Base-by-base conservation (phyloP, 2,329 filamentous ascomycete species). In the Monosporascus sp. region DNA sequence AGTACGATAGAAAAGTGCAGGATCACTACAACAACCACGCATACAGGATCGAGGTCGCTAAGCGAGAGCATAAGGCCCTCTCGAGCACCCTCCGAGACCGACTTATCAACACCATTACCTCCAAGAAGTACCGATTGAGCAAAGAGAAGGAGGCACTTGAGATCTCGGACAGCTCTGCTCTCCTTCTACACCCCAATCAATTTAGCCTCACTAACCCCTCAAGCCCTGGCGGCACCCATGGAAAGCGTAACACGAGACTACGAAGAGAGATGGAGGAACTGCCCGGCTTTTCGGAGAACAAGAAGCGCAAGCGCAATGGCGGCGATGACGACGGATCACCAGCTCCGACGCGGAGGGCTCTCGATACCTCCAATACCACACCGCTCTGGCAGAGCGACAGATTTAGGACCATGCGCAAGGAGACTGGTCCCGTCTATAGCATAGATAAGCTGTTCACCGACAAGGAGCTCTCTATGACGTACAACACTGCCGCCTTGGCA, bases 391-490 rank as follows among this genome's bases (percentile, higher is more conserved):
- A 83, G 63, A 81, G 76, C 49, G 84, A 86, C 60, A 80, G 82
- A 64, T 71, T 83, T 50, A 74, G 77, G 59, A 71, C 73, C 53
- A 72, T 75, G 52, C 72, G 79, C 53, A 80, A 81, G 64, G 78
- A 83, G 61, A 78, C 81, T 20, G 83, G 81, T 8, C 78, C 82
- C 0, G 71, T 84, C 2, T 86, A 85, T 66, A 86, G 81, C 65
- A 81, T 88, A 55, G 84, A 87, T 61, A 87, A 87, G 72, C 78
- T 88, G 38, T 88, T 88, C 49, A 87, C 84, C 0, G 85, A 88
- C 61, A 87, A 85, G 69, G 85, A 88, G 70, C 75, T 88, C 31
- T 77, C 80, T 5, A 78, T 87, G 73, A 82, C 82, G 27, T 86
- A 86, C 66, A 86, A 86, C 56, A 72, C 76, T 5, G 81, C 85